phyloP scores from a whole-genome alignment of 371 early-diverging fungal genomes.

The Syncephalis plumigaleata region DNA sequence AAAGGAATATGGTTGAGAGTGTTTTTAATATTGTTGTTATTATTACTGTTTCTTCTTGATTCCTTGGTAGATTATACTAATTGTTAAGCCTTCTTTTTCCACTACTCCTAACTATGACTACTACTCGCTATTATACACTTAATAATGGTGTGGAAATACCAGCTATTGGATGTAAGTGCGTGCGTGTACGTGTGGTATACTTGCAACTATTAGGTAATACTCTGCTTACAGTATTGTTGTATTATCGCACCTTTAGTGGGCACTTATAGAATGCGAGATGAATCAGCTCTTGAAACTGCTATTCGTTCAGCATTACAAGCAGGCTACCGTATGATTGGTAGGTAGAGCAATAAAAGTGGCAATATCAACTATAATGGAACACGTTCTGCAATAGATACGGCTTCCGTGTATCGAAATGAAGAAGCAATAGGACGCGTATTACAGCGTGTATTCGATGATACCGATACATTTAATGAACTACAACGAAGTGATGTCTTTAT shows the following conservation, averaged over 20 bases:
- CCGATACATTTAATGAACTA: slow-evolving; percentile 19
- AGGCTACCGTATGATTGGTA: slow-evolving; percentile 60
- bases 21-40: too few relatives aligned
- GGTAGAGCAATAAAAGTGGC: not conserved
- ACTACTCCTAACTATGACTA: too few relatives aligned
- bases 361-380: not conserved
- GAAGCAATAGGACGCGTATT: slow-evolving; percentile 51
- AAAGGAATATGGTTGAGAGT: too few relatives aligned
- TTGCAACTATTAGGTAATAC: not conserved
- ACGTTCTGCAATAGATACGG: slow-evolving; percentile 25
- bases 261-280: slow-evolving; percentile 42
- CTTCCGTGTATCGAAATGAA: slow-evolving; percentile 78
- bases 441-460: slow-evolving; percentile 31
- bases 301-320: slow-evolving; percentile 31
- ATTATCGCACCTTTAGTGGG: slow-evolving; percentile 26
- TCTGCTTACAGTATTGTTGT: not conserved
- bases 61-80: too few relatives aligned
- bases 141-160: slow-evolving; percentile 32
- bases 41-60: too few relatives aligned
- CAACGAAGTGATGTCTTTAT: slow-evolving; percentile 78
- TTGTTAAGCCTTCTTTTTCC: too few relatives aligned
- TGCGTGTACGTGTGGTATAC: too few relatives aligned
- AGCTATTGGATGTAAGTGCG: slow-evolving; percentile 24
- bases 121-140: slow-evolving; percentile 9
- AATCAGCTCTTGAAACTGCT: slow-evolving; percentile 20